Evolutionary conservation across 495 filamentous ascomycete species (phyloP).

Genomic region (Talaromyces ruber): DNA sequence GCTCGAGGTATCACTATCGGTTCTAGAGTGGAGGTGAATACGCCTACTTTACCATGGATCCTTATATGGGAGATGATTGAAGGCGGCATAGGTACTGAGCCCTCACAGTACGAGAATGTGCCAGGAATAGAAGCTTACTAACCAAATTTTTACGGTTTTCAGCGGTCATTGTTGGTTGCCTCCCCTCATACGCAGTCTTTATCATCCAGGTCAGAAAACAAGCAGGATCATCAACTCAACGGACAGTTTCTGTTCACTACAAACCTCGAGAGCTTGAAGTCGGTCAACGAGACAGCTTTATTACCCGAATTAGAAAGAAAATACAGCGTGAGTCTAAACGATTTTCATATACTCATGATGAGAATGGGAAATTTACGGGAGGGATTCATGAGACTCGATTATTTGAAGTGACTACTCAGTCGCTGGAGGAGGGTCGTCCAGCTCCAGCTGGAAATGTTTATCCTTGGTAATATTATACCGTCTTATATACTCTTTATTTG

Average conservation of each 20-base stretch:
- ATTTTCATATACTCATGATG: not conserved
- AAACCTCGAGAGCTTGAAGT: not conserved
- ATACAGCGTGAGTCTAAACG: not conserved
- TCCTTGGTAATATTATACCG: not conserved
- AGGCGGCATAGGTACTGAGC: constrained; percentile 13
- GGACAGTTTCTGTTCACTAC: not conserved
- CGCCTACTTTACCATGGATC: constrained; percentile 15
- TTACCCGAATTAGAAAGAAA: not conserved
- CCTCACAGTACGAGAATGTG: not conserved
- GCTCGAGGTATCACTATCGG: constrained; percentile 35
- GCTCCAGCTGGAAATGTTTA: not conserved
- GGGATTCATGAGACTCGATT: not conserved
- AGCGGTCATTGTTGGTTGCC: constrained; percentile 5
- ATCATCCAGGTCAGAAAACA: not conserved
- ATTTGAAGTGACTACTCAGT: not conserved
- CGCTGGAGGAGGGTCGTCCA: not conserved
- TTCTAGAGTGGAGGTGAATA: constrained; percentile 4
- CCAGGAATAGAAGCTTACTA: not conserved
- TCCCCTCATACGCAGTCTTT: constrained; percentile 1
- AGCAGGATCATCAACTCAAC: not conserved
- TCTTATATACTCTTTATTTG: not conserved
- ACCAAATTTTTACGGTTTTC: not conserved
- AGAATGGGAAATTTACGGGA: not conserved
- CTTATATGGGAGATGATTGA: constrained; percentile 21
- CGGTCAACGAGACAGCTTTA: not conserved